phyloP scores from a whole-genome alignment of 495 filamentous ascomycete genomes.

The Aspergillus bridgeri region DNA sequence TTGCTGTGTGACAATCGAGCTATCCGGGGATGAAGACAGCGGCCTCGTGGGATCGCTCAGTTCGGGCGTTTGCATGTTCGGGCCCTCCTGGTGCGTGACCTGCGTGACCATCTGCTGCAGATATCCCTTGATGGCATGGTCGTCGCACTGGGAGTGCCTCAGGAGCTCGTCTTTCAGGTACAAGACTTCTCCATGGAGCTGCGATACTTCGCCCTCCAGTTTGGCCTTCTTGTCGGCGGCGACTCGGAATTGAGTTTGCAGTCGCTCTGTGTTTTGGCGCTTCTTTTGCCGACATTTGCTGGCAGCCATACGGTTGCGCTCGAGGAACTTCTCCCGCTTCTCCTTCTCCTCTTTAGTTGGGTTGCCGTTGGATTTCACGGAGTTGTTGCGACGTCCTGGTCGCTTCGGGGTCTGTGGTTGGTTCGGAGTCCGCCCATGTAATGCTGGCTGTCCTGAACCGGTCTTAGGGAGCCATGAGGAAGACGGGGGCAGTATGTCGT shows the following conservation, averaged over 20 bases:
- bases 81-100: slow-evolving; percentile 2
- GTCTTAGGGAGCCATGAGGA: neutral
- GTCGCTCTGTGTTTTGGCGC: slow-evolving; percentile 58
- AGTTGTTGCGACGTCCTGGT: neutral
- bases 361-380: neutral
- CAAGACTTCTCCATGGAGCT: slow-evolving; percentile 40
- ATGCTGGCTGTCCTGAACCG: too few relatives aligned
- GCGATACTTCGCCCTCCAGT: slow-evolving; percentile 26
- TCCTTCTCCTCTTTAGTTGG: neutral
- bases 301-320: slow-evolving; percentile 72
- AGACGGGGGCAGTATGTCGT: neutral
- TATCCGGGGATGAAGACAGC: neutral
- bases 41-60: neutral
- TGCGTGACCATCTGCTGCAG: slow-evolving; percentile 26
- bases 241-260: slow-evolving; percentile 42
- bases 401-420: neutral
- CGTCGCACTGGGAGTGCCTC: slow-evolving; percentile 50
- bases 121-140: slow-evolving; percentile 40
- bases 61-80: neutral
- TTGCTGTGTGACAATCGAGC: neutral
- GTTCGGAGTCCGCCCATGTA: neutral
- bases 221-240: slow-evolving; percentile 20
- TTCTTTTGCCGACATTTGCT: slow-evolving; percentile 79
- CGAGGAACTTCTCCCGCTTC: slow-evolving; percentile 32
- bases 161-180: slow-evolving; percentile 49